Percentiles rank a stretch among this genome's conserved stretches.
phyloP scores from a whole-genome alignment of 2,329 filamentous ascomycete species.

The Penicillium brevicompactum region DNA sequence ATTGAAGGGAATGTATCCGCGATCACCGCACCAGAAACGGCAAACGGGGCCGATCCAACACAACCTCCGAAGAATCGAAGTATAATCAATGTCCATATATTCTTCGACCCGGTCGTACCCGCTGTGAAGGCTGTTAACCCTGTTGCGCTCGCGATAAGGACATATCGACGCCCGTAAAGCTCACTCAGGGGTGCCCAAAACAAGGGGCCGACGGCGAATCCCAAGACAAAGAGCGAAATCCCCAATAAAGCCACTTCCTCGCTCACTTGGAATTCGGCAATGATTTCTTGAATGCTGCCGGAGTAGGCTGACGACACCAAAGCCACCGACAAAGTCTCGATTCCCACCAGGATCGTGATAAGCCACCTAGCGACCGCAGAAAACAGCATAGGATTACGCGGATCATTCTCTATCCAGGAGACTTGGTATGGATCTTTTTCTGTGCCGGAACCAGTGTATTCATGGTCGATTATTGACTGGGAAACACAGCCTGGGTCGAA shows the following conservation, averaged over 20 bases:
- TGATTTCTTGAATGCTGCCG: conserved; percentile 30
- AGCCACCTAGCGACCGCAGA: conserved; percentile 28
- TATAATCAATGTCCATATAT: conserved; percentile 60
- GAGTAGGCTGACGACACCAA: conserved; percentile 38
- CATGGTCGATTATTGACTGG: not conserved
- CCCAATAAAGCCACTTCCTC: conserved; percentile 35
- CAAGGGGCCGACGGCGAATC: conserved; percentile 43
- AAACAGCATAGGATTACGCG: conserved; percentile 14
- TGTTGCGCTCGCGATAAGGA: not conserved
- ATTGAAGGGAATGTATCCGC: conserved; percentile 57
- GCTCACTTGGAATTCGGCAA: conserved; percentile 29
- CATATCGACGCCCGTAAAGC: conserved; percentile 36
- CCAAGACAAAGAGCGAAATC: conserved; percentile 42
- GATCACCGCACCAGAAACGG: conserved; percentile 61
- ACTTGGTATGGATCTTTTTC: conserved; percentile 14
- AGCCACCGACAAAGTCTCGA: conserved; percentile 35
- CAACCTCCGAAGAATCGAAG: conserved; percentile 64
- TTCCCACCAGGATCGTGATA: conserved; percentile 31
- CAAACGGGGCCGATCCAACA: conserved; percentile 60
- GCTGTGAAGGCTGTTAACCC: conserved; percentile 59
- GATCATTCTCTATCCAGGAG: conserved; percentile 9
- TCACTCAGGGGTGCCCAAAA: conserved; percentile 38
- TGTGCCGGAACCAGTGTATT: conserved; percentile 10
- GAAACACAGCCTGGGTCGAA: conserved; percentile 7
- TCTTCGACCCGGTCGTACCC: conserved; percentile 56